A percentile compares a stretch with the other conserved stretches of the same genome.
Conservation (phyloP, 2,329 filamentous ascomycete genomes). For the Fusarium ramigenum region DNA sequence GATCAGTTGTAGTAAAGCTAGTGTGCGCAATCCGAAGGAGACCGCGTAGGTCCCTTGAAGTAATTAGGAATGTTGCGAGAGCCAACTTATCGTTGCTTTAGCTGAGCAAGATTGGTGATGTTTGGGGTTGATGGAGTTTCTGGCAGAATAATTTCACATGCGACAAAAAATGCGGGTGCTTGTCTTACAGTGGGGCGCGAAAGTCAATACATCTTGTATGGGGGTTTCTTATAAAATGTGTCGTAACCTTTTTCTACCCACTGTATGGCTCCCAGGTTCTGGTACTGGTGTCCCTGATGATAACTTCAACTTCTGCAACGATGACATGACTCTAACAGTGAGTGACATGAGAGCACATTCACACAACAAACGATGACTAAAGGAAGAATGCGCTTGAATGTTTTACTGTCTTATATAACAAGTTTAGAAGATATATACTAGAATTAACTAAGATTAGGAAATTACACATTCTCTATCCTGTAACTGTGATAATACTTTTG, state of each 20-base stretch:
- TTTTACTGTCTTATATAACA: neutral
- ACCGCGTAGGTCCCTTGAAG: too few relatives aligned
- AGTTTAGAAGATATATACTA: slow-evolving; percentile 8
- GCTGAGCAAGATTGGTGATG: slow-evolving; percentile 10
- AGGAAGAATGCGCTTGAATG: neutral
- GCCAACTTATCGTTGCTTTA: neutral
- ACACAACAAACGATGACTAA: neutral
- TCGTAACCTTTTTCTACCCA: too few relatives aligned
- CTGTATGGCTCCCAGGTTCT: too few relatives aligned
- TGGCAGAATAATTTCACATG: slow-evolving; percentile 42
- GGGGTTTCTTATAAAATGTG: too few relatives aligned
- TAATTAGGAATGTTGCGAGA: neutral
- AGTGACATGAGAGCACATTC: neutral
- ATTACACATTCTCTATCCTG: slow-evolving; percentile 15
- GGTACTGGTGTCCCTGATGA: neutral
- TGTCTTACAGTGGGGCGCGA: too few relatives aligned
- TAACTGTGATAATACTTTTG: slow-evolving; percentile 16
- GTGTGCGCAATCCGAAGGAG: neutral
- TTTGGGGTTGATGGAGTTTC: slow-evolving; percentile 22
- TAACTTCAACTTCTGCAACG: neutral
- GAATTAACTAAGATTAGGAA: slow-evolving; percentile 38
- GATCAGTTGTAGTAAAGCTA: neutral
- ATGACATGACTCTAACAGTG: too few relatives aligned
- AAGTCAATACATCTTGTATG: too few relatives aligned
- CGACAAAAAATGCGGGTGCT: slow-evolving; percentile 14